Base-by-base conservation (phyloP, 345 rosid species). In the Syzygium grande region DNA sequence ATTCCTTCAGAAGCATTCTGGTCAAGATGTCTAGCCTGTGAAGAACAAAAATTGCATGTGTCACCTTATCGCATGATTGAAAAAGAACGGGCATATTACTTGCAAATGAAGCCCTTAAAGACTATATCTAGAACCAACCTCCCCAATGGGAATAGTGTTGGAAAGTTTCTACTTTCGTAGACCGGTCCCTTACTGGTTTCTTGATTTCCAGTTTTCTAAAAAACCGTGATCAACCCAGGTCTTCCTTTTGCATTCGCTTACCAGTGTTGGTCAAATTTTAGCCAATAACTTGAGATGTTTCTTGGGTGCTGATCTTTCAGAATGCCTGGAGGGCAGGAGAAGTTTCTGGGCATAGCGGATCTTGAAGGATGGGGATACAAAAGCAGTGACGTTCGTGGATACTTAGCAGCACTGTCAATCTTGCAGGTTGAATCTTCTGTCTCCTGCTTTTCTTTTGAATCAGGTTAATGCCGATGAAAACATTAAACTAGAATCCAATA, bases 361-460 rank as follows among this genome's bases (percentile, higher is more conserved):
- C 94, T 97, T 15, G 89, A 93, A 90, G 99, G 96, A 68, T 96
- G 99, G 99, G 99, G 98, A 88, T 96, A 96, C 88, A 85, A 96
- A 3, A 92, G 91, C 80, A 92, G 98, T 34, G 99, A 98, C 86
- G 85, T 95, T 87, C 95, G 96, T 13, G 99, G 97, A 78, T 94
- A 95, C 86, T 1, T 98, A 34, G 96, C 96, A 49, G 90, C 94
- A 80, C 92, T 96, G 38, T 92, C 98, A 12, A 95, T 90, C 86
- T 89, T 97, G 91, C 99, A 97, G 99, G 99, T 95, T 85, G 87
- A 79, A 84, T 90, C 46, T 85, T 86, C 84, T 55, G 63, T 52
- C 87, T 43, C 53, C 68, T 54, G 38, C 52, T 54, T n/a, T 84
- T 59, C 86, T 52, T 65, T 23, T 41, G 58, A 14, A 17, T 43